These are phyloP conservation scores for Eucommia ulmoides DNA, from an alignment of 257 asterid genomes.

Conservation along the genomic window DNA sequence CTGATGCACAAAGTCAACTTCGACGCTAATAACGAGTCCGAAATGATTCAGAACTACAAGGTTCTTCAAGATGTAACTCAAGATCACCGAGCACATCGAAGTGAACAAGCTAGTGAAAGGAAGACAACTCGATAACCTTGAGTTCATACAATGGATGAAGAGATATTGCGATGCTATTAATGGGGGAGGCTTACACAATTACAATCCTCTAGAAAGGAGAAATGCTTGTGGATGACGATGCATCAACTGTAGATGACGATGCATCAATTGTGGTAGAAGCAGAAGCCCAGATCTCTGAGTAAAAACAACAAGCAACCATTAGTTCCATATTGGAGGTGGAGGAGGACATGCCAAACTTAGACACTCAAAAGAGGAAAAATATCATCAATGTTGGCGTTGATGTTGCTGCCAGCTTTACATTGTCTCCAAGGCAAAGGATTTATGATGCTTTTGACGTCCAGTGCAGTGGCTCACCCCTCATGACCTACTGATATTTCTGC, in stretches of 20 bases:
- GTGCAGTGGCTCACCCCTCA: constrained; percentile 68
- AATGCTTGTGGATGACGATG: no score
- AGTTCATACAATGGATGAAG: constrained; percentile 97
- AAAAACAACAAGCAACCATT: constrained; percentile 22
- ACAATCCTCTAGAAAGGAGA: no score
- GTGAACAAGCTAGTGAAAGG: constrained; percentile 87
- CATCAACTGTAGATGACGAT: constrained; percentile 68
- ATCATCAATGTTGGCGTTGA: constrained; percentile 66
- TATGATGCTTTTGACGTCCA: constrained; percentile 76
- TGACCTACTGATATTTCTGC: constrained; percentile 61
- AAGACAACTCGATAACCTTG: constrained; percentile 77
- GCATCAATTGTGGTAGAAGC: constrained; percentile 59
- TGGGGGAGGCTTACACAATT: constrained; percentile 48
- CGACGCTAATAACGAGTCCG: background rate
- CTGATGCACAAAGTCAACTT: background rate
- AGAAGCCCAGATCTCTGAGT: constrained; percentile 49
- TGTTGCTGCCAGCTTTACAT: constrained; percentile 57
- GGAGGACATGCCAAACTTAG: constrained; percentile 32
- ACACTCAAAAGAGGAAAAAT: constrained; percentile 70
- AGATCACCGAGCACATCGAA: constrained; percentile 35
- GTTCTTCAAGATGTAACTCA: background rate
- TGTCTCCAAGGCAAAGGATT: constrained; percentile 66
- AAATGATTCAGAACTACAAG: background rate
- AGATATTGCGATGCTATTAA: constrained; percentile 55
- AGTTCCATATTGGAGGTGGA: constrained; percentile 31